phyloP scores from a whole-genome alignment of 2,329 filamentous ascomycete genomes.

The Myriosclerotinia scirpicola region DNA sequence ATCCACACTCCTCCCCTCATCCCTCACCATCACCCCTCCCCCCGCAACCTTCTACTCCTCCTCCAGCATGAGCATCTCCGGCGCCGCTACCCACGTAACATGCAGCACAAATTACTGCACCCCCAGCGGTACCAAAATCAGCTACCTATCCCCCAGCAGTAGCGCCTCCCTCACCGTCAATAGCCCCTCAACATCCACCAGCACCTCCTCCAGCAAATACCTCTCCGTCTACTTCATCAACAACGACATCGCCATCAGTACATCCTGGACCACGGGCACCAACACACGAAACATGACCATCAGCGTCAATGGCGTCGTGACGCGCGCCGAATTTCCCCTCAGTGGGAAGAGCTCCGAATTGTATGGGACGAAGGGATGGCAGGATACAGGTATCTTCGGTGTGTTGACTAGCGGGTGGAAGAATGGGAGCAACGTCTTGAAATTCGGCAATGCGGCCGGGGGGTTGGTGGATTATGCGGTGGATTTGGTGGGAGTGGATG shows the following conservation, averaged over 20 bases:
- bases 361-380: slow-evolving; percentile 31
- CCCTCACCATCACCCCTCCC: slow-evolving; percentile 27
- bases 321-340: slow-evolving; percentile 33
- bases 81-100: slow-evolving; percentile 34
- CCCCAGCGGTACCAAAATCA: slow-evolving; percentile 34
- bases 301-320: slow-evolving; percentile 31
- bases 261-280: slow-evolving; percentile 31
- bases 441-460: slow-evolving; percentile 41
- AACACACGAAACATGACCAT: slow-evolving; percentile 37
- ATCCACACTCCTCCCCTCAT: slow-evolving; percentile 21
- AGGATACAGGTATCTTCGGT: slow-evolving; percentile 35
- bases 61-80: slow-evolving; percentile 56
- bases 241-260: slow-evolving; percentile 35
- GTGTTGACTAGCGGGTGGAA: slow-evolving; percentile 31
- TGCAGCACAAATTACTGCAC: slow-evolving; percentile 31
- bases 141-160: slow-evolving; percentile 27
- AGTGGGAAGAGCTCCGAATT: slow-evolving; percentile 35
- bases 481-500: slow-evolving; percentile 43
- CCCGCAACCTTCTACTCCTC: slow-evolving; percentile 46
- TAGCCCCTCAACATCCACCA: slow-evolving; percentile 13
- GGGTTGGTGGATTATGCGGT: slow-evolving; percentile 39
- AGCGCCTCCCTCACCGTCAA: slow-evolving; percentile 27
- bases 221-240: slow-evolving; percentile 33
- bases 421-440: slow-evolving; percentile 33
- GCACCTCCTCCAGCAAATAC: slow-evolving; percentile 25